Evolutionary conservation across 2,329 filamentous ascomycete genomes (phyloP).

Genomic region (Hypoxylon sp.): DNA sequence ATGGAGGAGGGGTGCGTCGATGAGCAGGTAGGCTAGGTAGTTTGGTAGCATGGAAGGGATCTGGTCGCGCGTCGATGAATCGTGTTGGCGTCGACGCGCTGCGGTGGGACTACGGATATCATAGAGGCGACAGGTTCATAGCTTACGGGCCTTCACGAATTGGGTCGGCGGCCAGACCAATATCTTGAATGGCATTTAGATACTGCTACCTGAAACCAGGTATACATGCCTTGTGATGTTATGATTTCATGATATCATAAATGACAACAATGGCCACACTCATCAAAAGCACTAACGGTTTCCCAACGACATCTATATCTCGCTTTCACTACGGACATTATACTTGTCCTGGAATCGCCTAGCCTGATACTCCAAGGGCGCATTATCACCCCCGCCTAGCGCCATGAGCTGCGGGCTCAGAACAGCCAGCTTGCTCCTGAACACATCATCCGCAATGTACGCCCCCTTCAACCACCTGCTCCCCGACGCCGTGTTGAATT

Average conservation of each 20-base stretch:
- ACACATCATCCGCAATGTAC: slow-evolving; percentile 72
- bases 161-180: not conserved
- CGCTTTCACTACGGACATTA: not conserved
- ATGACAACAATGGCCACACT: not conserved
- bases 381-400: not conserved
- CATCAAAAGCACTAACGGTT: not conserved
- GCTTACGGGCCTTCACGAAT: not conserved
- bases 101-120: not conserved
- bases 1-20: not conserved
- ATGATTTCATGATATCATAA: not conserved
- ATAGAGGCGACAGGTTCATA: not conserved
- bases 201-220: not conserved
- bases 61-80: not conserved
- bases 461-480: slow-evolving; percentile 86
- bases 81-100: not conserved
- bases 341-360: not conserved
- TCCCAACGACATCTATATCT: not conserved
- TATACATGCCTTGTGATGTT: not conserved
- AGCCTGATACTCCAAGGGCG: not conserved
- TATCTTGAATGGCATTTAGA: not conserved
- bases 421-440: slow-evolving; percentile 27
- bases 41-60: no score
- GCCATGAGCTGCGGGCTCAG: slow-evolving; percentile 6
- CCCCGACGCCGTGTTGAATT: slow-evolving; percentile 76
- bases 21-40: no score